phyloP scores from a whole-genome alignment of 345 rosid species.

The rapeseed (Brassica napus) region Da-Ae NC_063447.1:41951501-41952000 shows the following conservation, averaged over 20 bases:
- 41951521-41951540: too few species aligned
- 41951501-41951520: too few species aligned
- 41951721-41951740: slow-evolving; percentile 90
- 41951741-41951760: slow-evolving; percentile 65
- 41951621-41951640: slow-evolving; percentile 65
- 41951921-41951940: slow-evolving; percentile 19
- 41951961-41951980: slow-evolving; percentile 83
- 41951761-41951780: slow-evolving; percentile 75
- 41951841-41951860: slow-evolving; percentile 55
- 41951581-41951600: slow-evolving; percentile 45
- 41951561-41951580: too few species aligned
- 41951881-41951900: slow-evolving; percentile 49
- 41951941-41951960: slow-evolving; percentile 41
- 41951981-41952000: slow-evolving; percentile 68
- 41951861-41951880: slow-evolving; percentile 85
- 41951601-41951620: slow-evolving; percentile 67
- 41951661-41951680: slow-evolving; percentile 65
- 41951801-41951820: slow-evolving; percentile 40
- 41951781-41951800: slow-evolving; percentile 73
- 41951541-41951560: too few species aligned
- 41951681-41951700: slow-evolving; percentile 40
- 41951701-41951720: slow-evolving; percentile 42
- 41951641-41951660: slow-evolving; percentile 84
- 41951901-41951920: slow-evolving; percentile 31
- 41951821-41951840: slow-evolving; percentile 51